These are phyloP conservation scores for Metrosideros polymorpha DNA, from an alignment of 441 rosid species.

Conservation along the genomic window DNA sequence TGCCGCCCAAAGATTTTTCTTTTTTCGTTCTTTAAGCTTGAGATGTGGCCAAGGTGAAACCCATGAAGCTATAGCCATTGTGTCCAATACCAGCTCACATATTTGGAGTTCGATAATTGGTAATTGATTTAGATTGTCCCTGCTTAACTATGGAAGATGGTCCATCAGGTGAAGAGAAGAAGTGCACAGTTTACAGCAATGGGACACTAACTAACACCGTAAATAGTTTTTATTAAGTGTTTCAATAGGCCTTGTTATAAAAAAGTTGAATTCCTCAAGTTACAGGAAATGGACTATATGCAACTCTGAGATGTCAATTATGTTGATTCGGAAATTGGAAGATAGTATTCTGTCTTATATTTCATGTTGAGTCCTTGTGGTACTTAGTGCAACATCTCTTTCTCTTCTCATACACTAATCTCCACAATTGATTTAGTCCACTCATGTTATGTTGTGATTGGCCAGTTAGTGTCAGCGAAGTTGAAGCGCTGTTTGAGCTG, in stretches of 20 bases:
- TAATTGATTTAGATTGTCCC: not conserved
- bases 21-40: not conserved
- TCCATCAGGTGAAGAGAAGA: not conserved
- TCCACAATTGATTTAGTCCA: not conserved
- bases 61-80: not conserved
- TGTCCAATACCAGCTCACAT: not conserved
- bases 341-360: not conserved
- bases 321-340: not conserved
- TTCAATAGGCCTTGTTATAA: not conserved
- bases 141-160: not conserved
- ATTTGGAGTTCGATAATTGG: not conserved
- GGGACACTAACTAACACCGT: not conserved
- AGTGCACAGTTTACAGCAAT: not conserved
- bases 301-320: not conserved
- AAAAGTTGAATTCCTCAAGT: not conserved
- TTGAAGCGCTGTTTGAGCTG: constrained; percentile 92
- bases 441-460: not conserved
- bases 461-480: constrained; percentile 92
- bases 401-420: not conserved
- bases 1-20: not conserved
- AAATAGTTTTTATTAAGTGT: not conserved
- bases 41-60: not conserved
- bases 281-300: not conserved
- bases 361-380: not conserved
- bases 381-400: not conserved